phyloP scores from a whole-genome alignment of 805 yeast genomes.

The Pichia scutulata region DNA sequence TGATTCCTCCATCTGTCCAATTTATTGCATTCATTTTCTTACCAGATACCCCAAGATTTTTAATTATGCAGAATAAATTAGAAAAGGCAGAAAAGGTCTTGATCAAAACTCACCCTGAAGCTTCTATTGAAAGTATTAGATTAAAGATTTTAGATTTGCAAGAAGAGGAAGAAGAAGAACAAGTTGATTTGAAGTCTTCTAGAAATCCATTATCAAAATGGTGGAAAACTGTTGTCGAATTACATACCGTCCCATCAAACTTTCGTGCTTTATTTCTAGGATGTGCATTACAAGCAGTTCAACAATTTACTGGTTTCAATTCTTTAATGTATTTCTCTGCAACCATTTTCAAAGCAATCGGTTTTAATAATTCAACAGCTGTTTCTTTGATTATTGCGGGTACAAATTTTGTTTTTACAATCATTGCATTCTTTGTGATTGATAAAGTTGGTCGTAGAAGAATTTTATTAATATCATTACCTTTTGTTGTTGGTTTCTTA shows the following conservation, averaged over 20 bases:
- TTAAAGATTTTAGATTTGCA: conserved; percentile 63
- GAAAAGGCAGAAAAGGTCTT: conserved; percentile 66
- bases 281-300: conserved; percentile 92
- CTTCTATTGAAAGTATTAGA: conserved; percentile 56
- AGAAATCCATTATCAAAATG: conserved; percentile 34
- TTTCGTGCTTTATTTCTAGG: conserved; percentile 84
- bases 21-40: conserved; percentile 69
- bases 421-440: conserved; percentile 77
- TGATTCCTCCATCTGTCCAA: conserved; percentile 81
- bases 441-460: conserved; percentile 85
- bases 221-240: conserved; percentile 52
- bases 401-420: conserved; percentile 84
- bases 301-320: conserved; percentile 95
- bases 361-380: conserved; percentile 85
- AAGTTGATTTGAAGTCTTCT: conserved; percentile 33
- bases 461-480: conserved; percentile 70
- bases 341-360: conserved; percentile 86
- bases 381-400: conserved; percentile 92
- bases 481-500: conserved; percentile 74
- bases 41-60: conserved; percentile 93
- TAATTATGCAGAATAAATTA: conserved; percentile 60
- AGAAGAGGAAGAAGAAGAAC: conserved; percentile 37
- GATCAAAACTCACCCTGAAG: conserved; percentile 50
- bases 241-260: conserved; percentile 68
- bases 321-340: conserved; percentile 93